Evolutionary conservation across 352 stramenopile genomes (phyloP).

Genomic region (Phytopythium vexans): DNA sequence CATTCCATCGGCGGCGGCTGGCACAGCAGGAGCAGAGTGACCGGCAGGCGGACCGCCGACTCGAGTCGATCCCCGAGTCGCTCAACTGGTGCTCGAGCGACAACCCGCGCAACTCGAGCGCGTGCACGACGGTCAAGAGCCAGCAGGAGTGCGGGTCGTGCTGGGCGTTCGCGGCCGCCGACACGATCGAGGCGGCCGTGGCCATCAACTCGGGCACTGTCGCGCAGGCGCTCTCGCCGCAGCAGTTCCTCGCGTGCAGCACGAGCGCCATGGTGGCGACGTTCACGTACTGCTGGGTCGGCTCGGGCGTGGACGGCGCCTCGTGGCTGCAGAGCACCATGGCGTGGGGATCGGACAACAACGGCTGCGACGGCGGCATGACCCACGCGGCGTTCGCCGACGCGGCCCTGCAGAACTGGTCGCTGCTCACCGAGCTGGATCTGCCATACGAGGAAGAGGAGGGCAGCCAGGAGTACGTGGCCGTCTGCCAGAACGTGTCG

Average conservation of each 20-base stretch:
- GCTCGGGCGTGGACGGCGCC: constrained; percentile 36
- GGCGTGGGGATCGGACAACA: constrained; percentile 70
- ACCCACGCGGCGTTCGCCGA: constrained; percentile 71
- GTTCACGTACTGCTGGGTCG: constrained; percentile 79
- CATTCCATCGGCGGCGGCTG: constrained; percentile 28
- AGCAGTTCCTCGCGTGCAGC: constrained; percentile 81
- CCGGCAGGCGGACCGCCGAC: neutral
- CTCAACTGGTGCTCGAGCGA: constrained; percentile 77
- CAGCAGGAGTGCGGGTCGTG: constrained; percentile 80
- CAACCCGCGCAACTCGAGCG: constrained; percentile 56
- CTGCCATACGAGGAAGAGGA: constrained; percentile 63
- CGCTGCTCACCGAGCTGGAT: constrained; percentile 55
- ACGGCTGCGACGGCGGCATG: constrained; percentile 70
- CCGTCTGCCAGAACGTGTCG: constrained; percentile 30
- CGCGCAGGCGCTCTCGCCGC: constrained; percentile 61
- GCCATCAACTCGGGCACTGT: constrained; percentile 34
- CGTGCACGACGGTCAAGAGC: constrained; percentile 76
- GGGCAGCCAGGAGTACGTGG: constrained; percentile 14
- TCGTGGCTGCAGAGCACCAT: constrained; percentile 62
- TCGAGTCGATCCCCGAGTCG: constrained; percentile 25
- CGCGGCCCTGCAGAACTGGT: constrained; percentile 45
- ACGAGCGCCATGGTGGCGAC: constrained; percentile 60
- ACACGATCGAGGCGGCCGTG: constrained; percentile 76
- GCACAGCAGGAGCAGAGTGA: neutral
- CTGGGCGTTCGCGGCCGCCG: constrained; percentile 77